Conservation (phyloP, 129 eudicot species). For the Daucus carota region DH1_v3.0 NC_030386.2:20474001-20474500, state of each 20-base stretch:
- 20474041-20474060: no score
- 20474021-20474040: not conserved
- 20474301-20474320: constrained; percentile 16
- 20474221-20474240: constrained; percentile 11
- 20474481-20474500: constrained; percentile 21
- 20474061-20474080: not conserved
- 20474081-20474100: not conserved
- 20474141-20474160: constrained; percentile 19
- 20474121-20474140: not conserved
- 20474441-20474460: not conserved
- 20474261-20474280: constrained; percentile 15
- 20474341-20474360: constrained; percentile 23
- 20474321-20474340: constrained; percentile 13
- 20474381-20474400: constrained; percentile 13
- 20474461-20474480: constrained; percentile 8
- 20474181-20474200: constrained; percentile 8
- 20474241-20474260: constrained; percentile 18
- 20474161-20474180: constrained; percentile 13
- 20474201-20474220: constrained; percentile 13
- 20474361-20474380: constrained; percentile 16
- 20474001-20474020: no score
- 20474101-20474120: not conserved
- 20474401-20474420: constrained; percentile 23
- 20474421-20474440: not conserved
- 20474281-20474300: constrained; percentile 15